phyloP scores from a whole-genome alignment of 1,284 basidiomycete species.

The Papiliotrema terrestris region DNA sequence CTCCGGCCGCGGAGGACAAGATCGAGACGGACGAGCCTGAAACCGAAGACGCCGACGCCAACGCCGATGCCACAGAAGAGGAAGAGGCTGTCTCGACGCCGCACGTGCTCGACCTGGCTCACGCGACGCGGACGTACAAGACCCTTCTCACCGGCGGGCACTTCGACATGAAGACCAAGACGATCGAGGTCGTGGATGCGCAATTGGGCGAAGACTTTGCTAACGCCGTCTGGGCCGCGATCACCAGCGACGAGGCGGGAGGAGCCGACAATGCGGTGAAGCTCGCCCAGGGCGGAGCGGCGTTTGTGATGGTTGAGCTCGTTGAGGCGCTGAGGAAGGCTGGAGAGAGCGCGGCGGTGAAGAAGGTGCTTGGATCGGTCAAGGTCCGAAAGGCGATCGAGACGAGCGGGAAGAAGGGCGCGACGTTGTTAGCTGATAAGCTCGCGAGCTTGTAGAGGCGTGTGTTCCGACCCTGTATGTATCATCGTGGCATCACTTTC shows the following conservation, averaged over 20 bases:
- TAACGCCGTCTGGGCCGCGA: slow-evolving; percentile 55
- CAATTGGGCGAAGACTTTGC: slow-evolving; percentile 62
- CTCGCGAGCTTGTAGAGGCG: slow-evolving; percentile 9
- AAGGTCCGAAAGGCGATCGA: slow-evolving; percentile 45
- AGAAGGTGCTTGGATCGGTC: slow-evolving; percentile 57
- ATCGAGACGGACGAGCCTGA: slow-evolving; percentile 14
- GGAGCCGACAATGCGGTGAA: slow-evolving; percentile 49
- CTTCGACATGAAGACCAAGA: slow-evolving; percentile 61
- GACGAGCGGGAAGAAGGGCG: slow-evolving; percentile 44
- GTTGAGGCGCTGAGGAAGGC: slow-evolving; percentile 60
- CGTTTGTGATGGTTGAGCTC: slow-evolving; percentile 74
- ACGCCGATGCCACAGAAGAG: slow-evolving; percentile 2
- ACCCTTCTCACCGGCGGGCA: slow-evolving; percentile 84
- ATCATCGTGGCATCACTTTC: not conserved
- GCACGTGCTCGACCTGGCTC: slow-evolving; percentile 73
- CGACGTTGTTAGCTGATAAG: slow-evolving; percentile 40
- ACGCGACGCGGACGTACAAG: slow-evolving; percentile 77
- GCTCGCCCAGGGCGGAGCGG: slow-evolving; percentile 65
- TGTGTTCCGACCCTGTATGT: not conserved
- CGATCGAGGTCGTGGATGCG: slow-evolving; percentile 55
- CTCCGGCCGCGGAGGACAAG: slow-evolving; percentile 44
- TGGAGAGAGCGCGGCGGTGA: slow-evolving; percentile 52
- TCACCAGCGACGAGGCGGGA: slow-evolving; percentile 49
- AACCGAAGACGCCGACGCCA: not conserved
- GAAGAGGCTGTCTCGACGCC: slow-evolving; percentile 7